A percentile compares a stretch with the other conserved stretches of the same genome.
These are phyloP conservation scores for Aspergillus melleus DNA, from an alignment of 2,329 filamentous ascomycete species.

Conservation along the genomic window DNA sequence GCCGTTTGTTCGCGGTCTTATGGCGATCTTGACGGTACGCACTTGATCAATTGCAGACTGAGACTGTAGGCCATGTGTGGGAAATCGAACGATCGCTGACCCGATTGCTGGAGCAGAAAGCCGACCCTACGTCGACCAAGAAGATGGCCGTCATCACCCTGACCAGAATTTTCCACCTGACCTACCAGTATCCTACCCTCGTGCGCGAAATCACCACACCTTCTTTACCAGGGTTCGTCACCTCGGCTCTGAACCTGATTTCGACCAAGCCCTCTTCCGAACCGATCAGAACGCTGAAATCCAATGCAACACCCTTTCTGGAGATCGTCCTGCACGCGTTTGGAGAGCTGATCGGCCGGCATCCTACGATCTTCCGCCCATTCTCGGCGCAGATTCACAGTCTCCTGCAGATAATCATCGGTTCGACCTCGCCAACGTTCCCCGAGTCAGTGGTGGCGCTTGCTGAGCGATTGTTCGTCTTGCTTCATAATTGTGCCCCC, in stretches of 20 bases:
- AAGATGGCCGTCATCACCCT: slow-evolving; percentile 74
- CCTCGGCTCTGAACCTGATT: slow-evolving; percentile 67
- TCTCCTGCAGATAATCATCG: slow-evolving; percentile 61
- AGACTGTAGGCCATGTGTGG: not conserved
- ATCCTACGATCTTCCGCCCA: slow-evolving; percentile 80
- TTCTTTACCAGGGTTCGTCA: slow-evolving; percentile 71
- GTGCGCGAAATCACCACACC: slow-evolving; percentile 86
- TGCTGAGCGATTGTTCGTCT: slow-evolving; percentile 65
- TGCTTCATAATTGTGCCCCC: slow-evolving; percentile 76
- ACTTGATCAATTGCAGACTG: not conserved
- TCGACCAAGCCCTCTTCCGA: slow-evolving; percentile 48
- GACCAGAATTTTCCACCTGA: slow-evolving; percentile 78
- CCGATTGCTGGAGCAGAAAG: slow-evolving; percentile 57
- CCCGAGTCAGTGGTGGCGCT: slow-evolving; percentile 56
- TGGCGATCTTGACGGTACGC: slow-evolving; percentile 69
- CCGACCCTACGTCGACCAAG: slow-evolving; percentile 72
- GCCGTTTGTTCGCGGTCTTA: slow-evolving; percentile 74
- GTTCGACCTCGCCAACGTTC: slow-evolving; percentile 58
- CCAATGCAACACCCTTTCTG: slow-evolving; percentile 51
- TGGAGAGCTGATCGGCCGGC: slow-evolving; percentile 70
- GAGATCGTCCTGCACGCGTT: slow-evolving; percentile 73
- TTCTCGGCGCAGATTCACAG: slow-evolving; percentile 68
- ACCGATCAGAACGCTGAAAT: slow-evolving; percentile 35
- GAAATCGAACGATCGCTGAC: not conserved
- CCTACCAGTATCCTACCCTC: slow-evolving; percentile 79